Conservation (phyloP, 805 yeast species). For the Schizosaccharomyces cryophilus region DNA sequence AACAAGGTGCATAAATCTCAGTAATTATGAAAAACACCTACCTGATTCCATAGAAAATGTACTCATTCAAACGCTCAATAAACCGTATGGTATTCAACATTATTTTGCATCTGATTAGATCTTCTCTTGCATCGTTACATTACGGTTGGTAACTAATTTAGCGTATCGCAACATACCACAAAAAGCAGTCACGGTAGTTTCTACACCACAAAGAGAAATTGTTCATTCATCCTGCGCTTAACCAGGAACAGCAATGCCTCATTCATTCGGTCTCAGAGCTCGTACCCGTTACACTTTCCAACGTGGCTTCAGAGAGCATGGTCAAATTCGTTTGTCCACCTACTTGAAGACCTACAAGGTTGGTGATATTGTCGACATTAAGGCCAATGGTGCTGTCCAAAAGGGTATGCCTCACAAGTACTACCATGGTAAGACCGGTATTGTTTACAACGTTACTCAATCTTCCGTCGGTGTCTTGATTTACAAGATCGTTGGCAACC, state of each 20-base stretch:
- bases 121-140: too few relatives aligned
- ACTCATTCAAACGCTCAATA: too few relatives aligned
- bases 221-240: not conserved
- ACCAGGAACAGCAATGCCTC: conserved; percentile 3
- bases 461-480: conserved; percentile 92
- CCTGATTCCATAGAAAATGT: too few relatives aligned
- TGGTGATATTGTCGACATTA: conserved; percentile 98
- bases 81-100: too few relatives aligned
- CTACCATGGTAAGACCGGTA: conserved; percentile 99
- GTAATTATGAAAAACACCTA: too few relatives aligned
- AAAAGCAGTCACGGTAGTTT: not conserved
- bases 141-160: too few relatives aligned
- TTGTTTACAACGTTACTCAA: conserved; percentile 96
- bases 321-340: conserved; percentile 49
- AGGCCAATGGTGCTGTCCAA: conserved; percentile 96
- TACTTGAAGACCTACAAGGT: conserved; percentile 95
- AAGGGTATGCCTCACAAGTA: conserved; percentile 99
- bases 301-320: conserved; percentile 50
- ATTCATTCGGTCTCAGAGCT: conserved; percentile 65
- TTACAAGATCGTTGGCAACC: conserved; percentile 96
- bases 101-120: too few relatives aligned
- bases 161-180: not conserved
- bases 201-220: not conserved
- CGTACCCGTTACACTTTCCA: conserved; percentile 94
- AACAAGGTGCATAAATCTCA: too few relatives aligned